Percentiles rank a stretch among this genome's conserved stretches.
These are phyloP conservation scores for Neurospora sp. DNA, from an alignment of 495 filamentous ascomycete genomes.

Conservation along the genomic window DNA sequence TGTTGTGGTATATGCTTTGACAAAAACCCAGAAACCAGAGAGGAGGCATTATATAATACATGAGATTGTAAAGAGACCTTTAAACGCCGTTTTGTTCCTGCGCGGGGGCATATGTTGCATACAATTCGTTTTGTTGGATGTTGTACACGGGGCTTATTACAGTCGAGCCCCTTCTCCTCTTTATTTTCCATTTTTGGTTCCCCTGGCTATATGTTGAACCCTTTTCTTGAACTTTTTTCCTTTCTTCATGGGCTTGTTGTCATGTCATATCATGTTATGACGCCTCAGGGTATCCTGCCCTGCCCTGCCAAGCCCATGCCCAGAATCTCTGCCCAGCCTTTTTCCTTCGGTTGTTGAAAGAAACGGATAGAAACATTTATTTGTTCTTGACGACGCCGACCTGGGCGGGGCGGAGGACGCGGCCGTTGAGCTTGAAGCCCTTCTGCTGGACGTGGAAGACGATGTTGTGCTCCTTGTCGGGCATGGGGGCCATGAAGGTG, in stretches of 20 bases:
- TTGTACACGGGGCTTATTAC: not conserved
- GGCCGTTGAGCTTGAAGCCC: constrained; percentile 84
- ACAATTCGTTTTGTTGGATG: not conserved
- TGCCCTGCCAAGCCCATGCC: not conserved
- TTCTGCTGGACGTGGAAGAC: constrained; percentile 92
- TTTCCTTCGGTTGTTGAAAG: not conserved
- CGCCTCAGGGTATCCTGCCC: not conserved
- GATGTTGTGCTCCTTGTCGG: constrained; percentile 76
- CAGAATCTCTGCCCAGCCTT: constrained; percentile 1
- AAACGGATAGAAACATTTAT: constrained; percentile 12
- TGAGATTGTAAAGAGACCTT: not conserved
- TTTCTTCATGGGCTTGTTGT: not conserved
- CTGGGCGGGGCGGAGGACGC: constrained; percentile 84
- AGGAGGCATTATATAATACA: not conserved
- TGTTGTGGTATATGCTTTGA: not conserved
- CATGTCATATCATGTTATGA: not conserved
- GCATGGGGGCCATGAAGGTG: constrained; percentile 78
- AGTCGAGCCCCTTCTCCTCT: not conserved
- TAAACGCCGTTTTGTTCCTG: not conserved
- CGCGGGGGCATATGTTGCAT: not conserved
- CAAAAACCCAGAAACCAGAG: not conserved
- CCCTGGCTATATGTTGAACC: not conserved
- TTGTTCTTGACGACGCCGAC: constrained; percentile 75
- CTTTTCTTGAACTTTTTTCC: not conserved
- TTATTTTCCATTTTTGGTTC: not conserved